phyloP scores from a whole-genome alignment of 495 filamentous ascomycete species.

The Astrothelium macrocarpum region DNA sequence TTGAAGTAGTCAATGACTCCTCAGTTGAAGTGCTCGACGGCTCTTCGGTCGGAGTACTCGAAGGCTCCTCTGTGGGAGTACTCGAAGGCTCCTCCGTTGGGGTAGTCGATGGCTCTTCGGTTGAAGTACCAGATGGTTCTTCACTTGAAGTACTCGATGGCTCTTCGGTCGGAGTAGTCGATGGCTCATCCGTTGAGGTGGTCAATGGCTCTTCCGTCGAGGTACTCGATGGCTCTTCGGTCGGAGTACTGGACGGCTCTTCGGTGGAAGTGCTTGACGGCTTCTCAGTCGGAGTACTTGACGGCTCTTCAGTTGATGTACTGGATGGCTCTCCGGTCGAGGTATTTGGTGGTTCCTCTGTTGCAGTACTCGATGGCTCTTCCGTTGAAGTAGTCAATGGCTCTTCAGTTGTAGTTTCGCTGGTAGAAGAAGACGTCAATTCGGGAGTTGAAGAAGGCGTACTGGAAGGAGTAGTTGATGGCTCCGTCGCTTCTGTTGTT shows the following conservation, averaged over 20 bases:
- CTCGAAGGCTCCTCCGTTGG: background rate
- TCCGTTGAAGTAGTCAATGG: background rate
- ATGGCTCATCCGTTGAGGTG: background rate
- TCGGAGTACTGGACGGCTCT: background rate
- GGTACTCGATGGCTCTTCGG: background rate
- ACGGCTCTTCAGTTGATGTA: background rate
- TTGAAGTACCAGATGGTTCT: no score
- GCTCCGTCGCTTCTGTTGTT: slow-evolving; percentile 6
- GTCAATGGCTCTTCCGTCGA: background rate
- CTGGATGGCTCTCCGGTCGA: background rate
- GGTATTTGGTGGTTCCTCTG: background rate
- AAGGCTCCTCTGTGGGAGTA: background rate
- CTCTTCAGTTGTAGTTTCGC: background rate
- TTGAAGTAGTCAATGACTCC: background rate
- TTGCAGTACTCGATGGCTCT: background rate
- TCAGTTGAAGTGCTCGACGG: background rate
- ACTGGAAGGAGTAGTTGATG: background rate
- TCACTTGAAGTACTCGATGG: slow-evolving; percentile 4
- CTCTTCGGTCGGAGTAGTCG: background rate
- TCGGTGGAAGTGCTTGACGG: background rate
- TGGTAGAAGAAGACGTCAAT: background rate
- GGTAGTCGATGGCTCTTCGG: background rate
- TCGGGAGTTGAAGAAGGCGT: background rate
- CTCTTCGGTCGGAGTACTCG: background rate
- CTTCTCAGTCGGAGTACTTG: background rate